Base-by-base conservation (phyloP, 345 rosid species). In the Firmiana major region DNA sequence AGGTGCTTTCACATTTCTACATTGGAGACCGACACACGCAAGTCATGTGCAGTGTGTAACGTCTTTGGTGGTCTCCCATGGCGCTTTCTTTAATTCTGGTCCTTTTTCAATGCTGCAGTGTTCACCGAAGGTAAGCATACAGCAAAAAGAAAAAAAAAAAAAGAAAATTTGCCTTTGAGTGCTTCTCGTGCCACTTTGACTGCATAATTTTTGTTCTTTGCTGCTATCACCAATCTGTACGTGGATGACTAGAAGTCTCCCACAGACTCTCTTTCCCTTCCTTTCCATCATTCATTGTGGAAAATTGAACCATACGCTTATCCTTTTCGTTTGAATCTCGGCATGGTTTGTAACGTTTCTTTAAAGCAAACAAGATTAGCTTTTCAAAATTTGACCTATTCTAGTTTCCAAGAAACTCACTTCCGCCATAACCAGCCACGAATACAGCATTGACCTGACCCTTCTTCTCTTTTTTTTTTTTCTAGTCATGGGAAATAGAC, bases 141-240 rank as follows among this genome's bases (percentile, higher is more conserved):
- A 19, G 0, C 6, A 4, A 19, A 40, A 63, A 24, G 1, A 69
- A 63, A 74, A 57, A n/a, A n/a, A n/a, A 12, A 4, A 19, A 40
- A 63, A 24, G 1, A 69, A 63, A 74, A 57, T 13, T 49, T 45
- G 45, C 40, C 26, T 43, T 70, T 57, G 75, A 9, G 80, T 58
- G 84, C 73, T 81, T 65, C 78, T 46, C 78, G 76, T 74, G 79
- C 76, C 36, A 67, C 72, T 74, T 74, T 81, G 84, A 78, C 84
- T 59, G n/a, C 57, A 48, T 9, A 17, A n/a, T n/a, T 26, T 22
- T 22, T 45, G 3, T 55, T 53, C 11, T 3, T 54, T 54, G 36
- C 12, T 9, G 6, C n/a, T 5, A 51, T 49, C 26, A 51, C 45
- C 60, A 49, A 45, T 4, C 59, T 26, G 26, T 57, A 73, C 76